Conservation (phyloP, 2,329 filamentous ascomycete genomes). For the Stenocarpella maydis region DNA sequence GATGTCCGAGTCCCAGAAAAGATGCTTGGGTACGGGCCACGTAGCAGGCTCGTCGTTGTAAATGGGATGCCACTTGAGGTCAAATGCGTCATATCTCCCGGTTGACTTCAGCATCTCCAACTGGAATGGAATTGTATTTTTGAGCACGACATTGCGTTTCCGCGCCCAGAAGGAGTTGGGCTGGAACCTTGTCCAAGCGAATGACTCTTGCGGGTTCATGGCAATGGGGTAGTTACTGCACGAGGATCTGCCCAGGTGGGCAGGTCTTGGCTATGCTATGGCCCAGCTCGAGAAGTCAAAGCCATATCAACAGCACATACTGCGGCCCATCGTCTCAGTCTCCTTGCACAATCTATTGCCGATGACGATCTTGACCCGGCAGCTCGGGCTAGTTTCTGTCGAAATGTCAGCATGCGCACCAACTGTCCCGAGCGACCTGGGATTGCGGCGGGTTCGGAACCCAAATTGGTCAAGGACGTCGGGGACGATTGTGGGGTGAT, state of each 20-base stretch:
- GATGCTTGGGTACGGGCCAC: conserved; percentile 33
- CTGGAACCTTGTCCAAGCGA: conserved; percentile 28
- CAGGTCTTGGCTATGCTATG: background rate
- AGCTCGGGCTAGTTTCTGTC: conserved; percentile 13
- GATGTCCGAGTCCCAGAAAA: conserved; percentile 66
- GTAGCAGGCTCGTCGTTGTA: conserved; percentile 57
- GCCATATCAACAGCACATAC: background rate
- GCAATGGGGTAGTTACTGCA: background rate
- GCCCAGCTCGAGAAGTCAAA: background rate
- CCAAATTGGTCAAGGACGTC: conserved; percentile 1
- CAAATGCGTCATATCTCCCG: conserved; percentile 65
- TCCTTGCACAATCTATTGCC: background rate
- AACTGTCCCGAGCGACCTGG: background rate
- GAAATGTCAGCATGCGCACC: background rate
- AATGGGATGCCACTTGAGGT: conserved; percentile 61
- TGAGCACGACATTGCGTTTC: conserved; percentile 30
- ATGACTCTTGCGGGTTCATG: conserved; percentile 33
- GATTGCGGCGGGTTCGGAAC: background rate
- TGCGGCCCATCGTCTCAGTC: background rate
- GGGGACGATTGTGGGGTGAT: conserved; percentile 28
- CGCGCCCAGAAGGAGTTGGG: conserved; percentile 30
- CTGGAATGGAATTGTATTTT: conserved; percentile 32
- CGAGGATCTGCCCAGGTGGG: background rate
- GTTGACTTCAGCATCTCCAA: conserved; percentile 44
- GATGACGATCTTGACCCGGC: conserved; percentile 4